Evolutionary conservation across 1,284 basidiomycete genomes (phyloP), one percentile per base, ranked within the genome.

Genomic region (Apiotrichum porosum): DNA sequence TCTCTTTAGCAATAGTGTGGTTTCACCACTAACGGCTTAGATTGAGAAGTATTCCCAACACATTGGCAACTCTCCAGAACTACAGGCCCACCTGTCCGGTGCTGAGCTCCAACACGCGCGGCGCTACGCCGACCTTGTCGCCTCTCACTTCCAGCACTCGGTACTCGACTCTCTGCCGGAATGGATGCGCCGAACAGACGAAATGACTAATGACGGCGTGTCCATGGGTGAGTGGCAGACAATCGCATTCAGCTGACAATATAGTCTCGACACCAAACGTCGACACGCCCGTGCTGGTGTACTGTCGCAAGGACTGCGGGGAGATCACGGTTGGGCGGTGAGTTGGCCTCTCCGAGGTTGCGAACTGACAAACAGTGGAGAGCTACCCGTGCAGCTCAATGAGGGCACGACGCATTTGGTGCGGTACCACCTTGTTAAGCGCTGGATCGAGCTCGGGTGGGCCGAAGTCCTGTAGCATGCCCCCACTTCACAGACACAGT

Each of bases 31-130:
- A n/a, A n/a, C n/a, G n/a, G n/a, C 9, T 17, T 44, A 94, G 90
- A 86, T 93, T 46, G 91, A 94, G 70, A 85, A 83, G 66, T 88
- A 83, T 65, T 83, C 88, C 15, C 81, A 85, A 31, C 82, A 83
- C 60, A 86, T 95, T 35, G 80, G 80, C 19, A 74, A 78, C 4
- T 83, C 81, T 18, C 81, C 82, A 0, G 81, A 81, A 6, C 68
- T 85, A 2, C 88, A 91, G 58, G 78, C 77, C 14, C 79, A 81
- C 32, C 73, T 93, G 37, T 89, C 88, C 0, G 81, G 82, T 31
- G 83, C 83, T 15, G 90, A 94, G 67, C 79, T 86, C 12, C 80
- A 82, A 30, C 86, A 91, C 71, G 86, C 87, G 4, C 79, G 79
- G 61, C 78, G 82, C 85, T 88, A 86, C 63, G 82, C 85, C 6